Percentiles rank a stretch among this genome's conserved stretches.
Evolutionary conservation across 441 rosid species (phyloP).

Genomic region (Daphne laureola): DNA sequence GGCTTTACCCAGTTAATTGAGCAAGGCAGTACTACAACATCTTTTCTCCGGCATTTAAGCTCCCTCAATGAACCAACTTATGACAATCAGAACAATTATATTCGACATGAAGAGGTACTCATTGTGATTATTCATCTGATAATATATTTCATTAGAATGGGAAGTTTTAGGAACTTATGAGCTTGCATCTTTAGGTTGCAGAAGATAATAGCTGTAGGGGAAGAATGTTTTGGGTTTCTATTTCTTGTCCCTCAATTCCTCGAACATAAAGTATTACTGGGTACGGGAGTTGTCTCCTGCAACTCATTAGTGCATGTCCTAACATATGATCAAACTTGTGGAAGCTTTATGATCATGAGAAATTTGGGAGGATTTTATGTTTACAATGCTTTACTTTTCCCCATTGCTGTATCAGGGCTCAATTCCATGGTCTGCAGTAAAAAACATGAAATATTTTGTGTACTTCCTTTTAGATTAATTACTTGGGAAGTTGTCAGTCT

Average conservation of each 20-base stretch:
- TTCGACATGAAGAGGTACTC: slow-evolving; percentile 60
- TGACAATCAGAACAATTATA: slow-evolving; percentile 43
- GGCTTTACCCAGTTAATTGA: slow-evolving; percentile 80
- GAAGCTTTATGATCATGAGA: not conserved
- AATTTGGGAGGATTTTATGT: not conserved
- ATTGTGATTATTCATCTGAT: slow-evolving; percentile 10
- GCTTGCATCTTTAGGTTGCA: not conserved
- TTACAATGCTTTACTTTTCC: too few relatives aligned
- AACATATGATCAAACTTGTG: slow-evolving; percentile 4
- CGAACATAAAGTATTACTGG: not conserved
- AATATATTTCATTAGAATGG: slow-evolving; percentile 1
- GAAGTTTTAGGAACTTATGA: not conserved
- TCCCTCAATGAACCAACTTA: slow-evolving; percentile 53
- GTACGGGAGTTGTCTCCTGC: not conserved
- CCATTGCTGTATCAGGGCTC: too few relatives aligned
- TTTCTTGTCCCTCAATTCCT: too few relatives aligned
- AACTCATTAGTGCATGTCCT: not conserved
- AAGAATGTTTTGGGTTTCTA: too few relatives aligned
- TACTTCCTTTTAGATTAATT: not conserved
- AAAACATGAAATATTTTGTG: too few relatives aligned
- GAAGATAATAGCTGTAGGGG: not conserved
- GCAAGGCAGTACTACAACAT: slow-evolving; percentile 55
- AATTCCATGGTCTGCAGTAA: too few relatives aligned
- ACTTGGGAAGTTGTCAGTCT: slow-evolving; percentile 5
- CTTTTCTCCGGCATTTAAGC: slow-evolving; percentile 60